A percentile compares a stretch with the other conserved stretches of the same genome.
These are phyloP conservation scores for Sungouiozyma intestinalis DNA, from an alignment of 805 yeast species.

Conservation along the genomic window DNA sequence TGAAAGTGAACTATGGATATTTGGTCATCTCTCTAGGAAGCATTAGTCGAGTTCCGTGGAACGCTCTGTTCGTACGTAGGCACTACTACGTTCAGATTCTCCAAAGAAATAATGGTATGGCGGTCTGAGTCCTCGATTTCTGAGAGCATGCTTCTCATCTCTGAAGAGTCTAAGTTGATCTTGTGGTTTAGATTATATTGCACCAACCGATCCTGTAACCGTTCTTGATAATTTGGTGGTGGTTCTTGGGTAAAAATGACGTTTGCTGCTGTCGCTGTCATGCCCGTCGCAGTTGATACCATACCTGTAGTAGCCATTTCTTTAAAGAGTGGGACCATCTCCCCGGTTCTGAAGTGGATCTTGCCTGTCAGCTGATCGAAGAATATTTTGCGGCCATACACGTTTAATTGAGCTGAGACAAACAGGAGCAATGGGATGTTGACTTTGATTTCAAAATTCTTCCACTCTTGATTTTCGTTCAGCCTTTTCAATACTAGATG, in stretches of 20 bases:
- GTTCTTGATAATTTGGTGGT: neutral
- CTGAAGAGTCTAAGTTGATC: neutral
- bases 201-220: constrained; percentile 46
- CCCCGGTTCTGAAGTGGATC: constrained; percentile 34
- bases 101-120: neutral
- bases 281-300: constrained; percentile 1
- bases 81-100: neutral
- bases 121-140: neutral
- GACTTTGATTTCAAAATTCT: constrained; percentile 77
- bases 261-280: neutral
- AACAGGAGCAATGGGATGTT: constrained; percentile 67
- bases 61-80: neutral
- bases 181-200: neutral
- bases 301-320: neutral
- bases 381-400: constrained; percentile 34
- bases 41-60: neutral
- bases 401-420: constrained; percentile 64
- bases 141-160: neutral
- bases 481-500: constrained; percentile 45
- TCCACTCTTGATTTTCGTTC: constrained; percentile 56
- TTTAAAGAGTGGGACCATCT: constrained; percentile 25
- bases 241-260: neutral
- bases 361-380: constrained; percentile 30
- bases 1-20: too few species aligned
- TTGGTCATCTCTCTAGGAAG: too few species aligned